A percentile compares a stretch with the other conserved stretches of the same genome.
Conservation (phyloP, 345 rosid species). For the Eucalyptus regnans region DNA sequence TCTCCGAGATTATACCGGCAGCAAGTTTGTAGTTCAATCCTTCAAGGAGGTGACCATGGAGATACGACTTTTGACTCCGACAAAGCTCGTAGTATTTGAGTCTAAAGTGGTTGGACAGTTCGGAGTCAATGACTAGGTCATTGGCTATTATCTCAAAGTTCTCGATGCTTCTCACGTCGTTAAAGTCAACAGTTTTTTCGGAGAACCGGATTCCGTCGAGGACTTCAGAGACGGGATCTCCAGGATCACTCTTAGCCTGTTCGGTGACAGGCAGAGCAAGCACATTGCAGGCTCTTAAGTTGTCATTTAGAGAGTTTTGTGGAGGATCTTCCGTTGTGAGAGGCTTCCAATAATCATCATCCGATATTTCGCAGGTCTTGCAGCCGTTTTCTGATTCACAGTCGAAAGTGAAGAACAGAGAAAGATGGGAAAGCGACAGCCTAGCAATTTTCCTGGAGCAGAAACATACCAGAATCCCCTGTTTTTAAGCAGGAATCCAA, state of each 20-base stretch:
- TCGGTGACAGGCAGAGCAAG: not conserved
- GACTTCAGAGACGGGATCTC: not conserved
- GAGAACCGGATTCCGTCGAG: not conserved
- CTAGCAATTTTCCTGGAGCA: not conserved
- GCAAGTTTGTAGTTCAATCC: constrained; percentile 31
- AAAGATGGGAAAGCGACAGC: not conserved
- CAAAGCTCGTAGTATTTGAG: constrained; percentile 28
- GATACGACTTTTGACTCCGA: constrained; percentile 17
- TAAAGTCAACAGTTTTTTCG: not conserved
- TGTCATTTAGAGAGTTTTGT: constrained; percentile 9
- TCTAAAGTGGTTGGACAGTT: constrained; percentile 8
- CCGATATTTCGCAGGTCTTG: not conserved
- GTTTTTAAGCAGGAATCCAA: not conserved
- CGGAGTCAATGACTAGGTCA: constrained; percentile 3
- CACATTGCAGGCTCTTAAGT: not conserved
- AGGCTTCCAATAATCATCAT: not conserved
- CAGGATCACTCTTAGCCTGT: not conserved
- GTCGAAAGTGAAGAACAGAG: not conserved
- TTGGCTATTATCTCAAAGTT: constrained; percentile 19
- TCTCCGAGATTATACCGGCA: constrained; percentile 32
- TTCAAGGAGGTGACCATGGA: constrained; percentile 26
- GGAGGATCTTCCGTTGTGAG: not conserved
- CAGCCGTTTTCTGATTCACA: not conserved
- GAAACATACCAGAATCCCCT: not conserved
- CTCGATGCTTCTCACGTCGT: constrained; percentile 10